Base-by-base conservation (phyloP, 2,329 filamentous ascomycete genomes). In the Nakataea oryzae region DNA sequence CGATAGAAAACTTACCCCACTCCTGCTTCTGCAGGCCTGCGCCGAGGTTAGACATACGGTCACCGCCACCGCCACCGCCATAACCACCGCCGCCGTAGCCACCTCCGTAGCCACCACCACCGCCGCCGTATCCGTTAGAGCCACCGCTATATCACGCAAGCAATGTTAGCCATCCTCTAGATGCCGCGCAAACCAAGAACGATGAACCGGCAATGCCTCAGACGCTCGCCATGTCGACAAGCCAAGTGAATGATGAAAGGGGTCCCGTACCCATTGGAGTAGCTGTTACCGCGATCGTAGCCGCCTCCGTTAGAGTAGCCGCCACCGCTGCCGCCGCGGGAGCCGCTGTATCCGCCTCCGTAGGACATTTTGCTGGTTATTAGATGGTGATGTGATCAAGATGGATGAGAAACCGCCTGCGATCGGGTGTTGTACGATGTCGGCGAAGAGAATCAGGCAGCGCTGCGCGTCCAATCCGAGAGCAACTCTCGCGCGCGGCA, bases 41-140 rank as follows among this genome's bases (percentile, higher is more conserved):
- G 70, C 95, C 95, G 66, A 99, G 90, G 75, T 89, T 88, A 69
- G 87, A 89, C 95, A 99, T 99, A 70, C 90, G 87, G 78, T 99
- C 95, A 75, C 93, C 93, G 67, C 91, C 90, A 67, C 83, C 88
- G 67, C 83, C 86, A 62, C 82, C 76, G 66, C 70, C 71, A 55
- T 71, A 72, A 54, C 72, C 72, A 56, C 70, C 71, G 55, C 73
- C 71, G 60, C 72, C 72, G 61, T 73, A 74, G 34, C 74, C 72
- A 59, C 69, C 75, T 66, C 80, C 79, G 69, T 79, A 74, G 65
- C 77, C 76, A 69, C 77, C 78, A 68, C 76, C 77, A 65, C 76
- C 74, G 59, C 66, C 69, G 66, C 71, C 66, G 66, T 78, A 76
- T 65, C 73, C 72, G 64, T 74, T 70, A 3, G 68, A 69, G 47